A percentile compares a stretch with the other conserved stretches of the same genome.
Conservation (phyloP, 2,329 filamentous ascomycete species). For the Aspergillus alliaceus region DNA sequence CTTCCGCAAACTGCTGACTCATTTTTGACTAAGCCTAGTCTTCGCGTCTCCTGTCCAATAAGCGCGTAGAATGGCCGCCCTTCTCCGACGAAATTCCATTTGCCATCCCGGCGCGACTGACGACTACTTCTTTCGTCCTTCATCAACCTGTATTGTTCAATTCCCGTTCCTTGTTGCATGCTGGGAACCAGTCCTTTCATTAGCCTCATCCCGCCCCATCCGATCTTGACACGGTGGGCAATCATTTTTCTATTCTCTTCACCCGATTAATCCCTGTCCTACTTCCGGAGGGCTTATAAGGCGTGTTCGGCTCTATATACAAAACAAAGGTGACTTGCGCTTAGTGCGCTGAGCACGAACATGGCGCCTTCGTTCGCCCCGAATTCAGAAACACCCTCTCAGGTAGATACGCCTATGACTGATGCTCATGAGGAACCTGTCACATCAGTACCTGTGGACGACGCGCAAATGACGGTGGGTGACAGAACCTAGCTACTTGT, state of each 20-base stretch:
- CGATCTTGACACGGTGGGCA: not conserved
- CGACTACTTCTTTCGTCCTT: slow-evolving; percentile 20
- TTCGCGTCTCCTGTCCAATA: slow-evolving; percentile 31
- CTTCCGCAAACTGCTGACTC: slow-evolving; percentile 22
- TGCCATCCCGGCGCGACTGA: slow-evolving; percentile 34
- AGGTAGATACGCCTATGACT: slow-evolving; percentile 49
- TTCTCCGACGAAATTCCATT: slow-evolving; percentile 30
- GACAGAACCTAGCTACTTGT: not conserved
- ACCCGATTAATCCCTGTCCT: not conserved
- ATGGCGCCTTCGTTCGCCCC: slow-evolving; percentile 44
- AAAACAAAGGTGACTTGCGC: slow-evolving; percentile 18
- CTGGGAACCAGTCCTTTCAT: not conserved
- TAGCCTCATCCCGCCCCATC: not conserved
- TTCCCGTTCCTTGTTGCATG: slow-evolving; percentile 1
- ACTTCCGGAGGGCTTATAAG: not conserved
- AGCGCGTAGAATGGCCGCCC: slow-evolving; percentile 32
- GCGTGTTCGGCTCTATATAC: not conserved
- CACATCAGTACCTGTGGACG: slow-evolving; percentile 37
- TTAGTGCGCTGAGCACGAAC: slow-evolving; percentile 24
- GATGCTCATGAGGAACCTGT: slow-evolving; percentile 40
- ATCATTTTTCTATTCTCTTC: not conserved
- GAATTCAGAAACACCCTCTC: slow-evolving; percentile 43
- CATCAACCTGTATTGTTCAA: slow-evolving; percentile 8
- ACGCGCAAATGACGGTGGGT: slow-evolving; percentile 42
- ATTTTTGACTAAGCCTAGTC: slow-evolving; percentile 27